phyloP scores from a whole-genome alignment of 306 rosid species.

The Phaseolus lunatus region DNA sequence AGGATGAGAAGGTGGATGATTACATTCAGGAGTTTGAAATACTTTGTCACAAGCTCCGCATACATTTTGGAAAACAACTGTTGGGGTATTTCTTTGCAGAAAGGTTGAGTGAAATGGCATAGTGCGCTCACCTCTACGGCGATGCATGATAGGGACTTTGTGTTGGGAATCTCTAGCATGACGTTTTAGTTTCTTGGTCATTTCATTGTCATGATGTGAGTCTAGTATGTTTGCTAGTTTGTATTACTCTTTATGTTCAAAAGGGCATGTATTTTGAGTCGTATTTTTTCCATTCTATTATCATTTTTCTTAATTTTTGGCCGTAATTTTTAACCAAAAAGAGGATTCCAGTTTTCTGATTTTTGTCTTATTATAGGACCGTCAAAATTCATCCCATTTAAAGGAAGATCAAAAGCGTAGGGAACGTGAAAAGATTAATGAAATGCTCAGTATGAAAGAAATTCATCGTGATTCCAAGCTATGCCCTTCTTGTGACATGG shows the following conservation, averaged over 20 bases:
- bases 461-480: conserved; percentile 79
- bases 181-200: conserved; percentile 8
- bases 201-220: conserved; percentile 2
- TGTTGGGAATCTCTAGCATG: background rate
- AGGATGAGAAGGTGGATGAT: too few species aligned
- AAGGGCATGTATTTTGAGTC: background rate
- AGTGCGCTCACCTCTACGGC: too few species aligned
- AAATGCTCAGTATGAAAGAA: conserved; percentile 76
- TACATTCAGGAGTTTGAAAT: too few species aligned
- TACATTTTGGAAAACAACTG: too few species aligned
- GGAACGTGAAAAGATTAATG: conserved; percentile 81
- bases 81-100: too few species aligned
- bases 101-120: too few species aligned
- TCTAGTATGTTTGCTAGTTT: conserved; percentile 18
- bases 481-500: conserved; percentile 87
- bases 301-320: background rate
- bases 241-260: background rate
- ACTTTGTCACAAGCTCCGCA: too few species aligned
- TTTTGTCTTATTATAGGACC: conserved; percentile 62
- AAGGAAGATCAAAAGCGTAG: conserved; percentile 61
- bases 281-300: background rate
- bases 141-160: too few species aligned
- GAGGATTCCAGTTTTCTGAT: conserved; percentile 27
- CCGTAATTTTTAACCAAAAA: background rate
- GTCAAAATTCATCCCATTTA: conserved; percentile 71